These are phyloP conservation scores for Aspergillus nidulans DNA, from an alignment of 495 filamentous ascomycete species.

Conservation along the genomic window DNA sequence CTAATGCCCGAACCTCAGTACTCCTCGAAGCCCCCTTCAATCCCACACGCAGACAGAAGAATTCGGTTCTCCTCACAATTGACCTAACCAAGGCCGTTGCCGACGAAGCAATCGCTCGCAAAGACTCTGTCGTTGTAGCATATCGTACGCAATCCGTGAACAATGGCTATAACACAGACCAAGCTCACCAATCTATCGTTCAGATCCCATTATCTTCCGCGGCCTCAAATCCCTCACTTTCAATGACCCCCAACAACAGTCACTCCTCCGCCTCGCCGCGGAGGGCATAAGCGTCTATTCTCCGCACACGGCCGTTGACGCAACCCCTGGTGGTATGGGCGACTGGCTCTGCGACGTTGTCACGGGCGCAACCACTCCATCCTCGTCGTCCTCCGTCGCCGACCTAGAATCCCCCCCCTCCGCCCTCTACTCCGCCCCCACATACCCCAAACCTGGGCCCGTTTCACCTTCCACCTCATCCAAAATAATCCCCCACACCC, in stretches of 20 bases:
- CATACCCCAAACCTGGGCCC: constrained; percentile 32
- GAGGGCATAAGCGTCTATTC: constrained; percentile 93
- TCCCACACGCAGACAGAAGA: constrained; percentile 51
- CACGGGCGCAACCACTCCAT: constrained; percentile 45
- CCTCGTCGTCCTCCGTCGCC: neutral
- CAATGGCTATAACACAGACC: neutral
- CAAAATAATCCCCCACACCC: constrained; percentile 39
- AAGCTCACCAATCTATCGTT: constrained; percentile 11
- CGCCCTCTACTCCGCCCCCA: constrained; percentile 37
- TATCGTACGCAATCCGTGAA: constrained; percentile 62
- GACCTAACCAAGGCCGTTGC: constrained; percentile 88
- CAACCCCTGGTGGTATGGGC: constrained; percentile 77
- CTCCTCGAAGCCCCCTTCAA: constrained; percentile 73
- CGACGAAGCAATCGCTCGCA: constrained; percentile 77
- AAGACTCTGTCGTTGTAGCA: constrained; percentile 73
- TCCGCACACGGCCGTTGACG: constrained; percentile 92
- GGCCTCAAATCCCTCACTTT: constrained; percentile 84
- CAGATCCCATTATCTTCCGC: constrained; percentile 94
- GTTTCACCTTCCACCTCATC: constrained; percentile 18
- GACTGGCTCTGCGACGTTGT: constrained; percentile 94
- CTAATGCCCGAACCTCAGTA: constrained; percentile 40
- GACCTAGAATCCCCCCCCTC: constrained; percentile 21
- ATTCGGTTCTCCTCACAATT: constrained; percentile 82
- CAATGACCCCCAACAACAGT: constrained; percentile 78
- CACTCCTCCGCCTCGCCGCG: constrained; percentile 74